phyloP scores from a whole-genome alignment of 2,329 filamentous ascomycete genomes.

The Fusarium chlamydosporum region DNA sequence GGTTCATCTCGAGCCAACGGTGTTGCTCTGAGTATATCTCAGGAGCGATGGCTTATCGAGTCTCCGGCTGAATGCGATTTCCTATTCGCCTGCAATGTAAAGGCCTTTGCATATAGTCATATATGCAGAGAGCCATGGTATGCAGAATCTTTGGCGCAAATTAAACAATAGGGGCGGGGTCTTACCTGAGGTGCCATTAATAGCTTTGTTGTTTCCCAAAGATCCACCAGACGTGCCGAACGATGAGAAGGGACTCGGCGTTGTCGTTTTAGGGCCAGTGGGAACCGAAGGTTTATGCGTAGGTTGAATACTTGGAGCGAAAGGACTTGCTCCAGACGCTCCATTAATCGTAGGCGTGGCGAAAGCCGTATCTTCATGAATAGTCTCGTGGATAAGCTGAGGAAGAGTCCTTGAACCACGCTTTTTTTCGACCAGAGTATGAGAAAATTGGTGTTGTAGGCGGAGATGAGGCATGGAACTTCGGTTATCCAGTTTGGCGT shows the following conservation, averaged over 20 bases:
- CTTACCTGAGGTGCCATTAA: constrained; percentile 48
- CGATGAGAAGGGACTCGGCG: constrained; percentile 34
- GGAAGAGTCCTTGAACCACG: constrained; percentile 66
- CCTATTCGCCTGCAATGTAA: constrained; percentile 42
- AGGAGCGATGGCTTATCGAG: constrained; percentile 46
- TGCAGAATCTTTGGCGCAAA: constrained; percentile 49
- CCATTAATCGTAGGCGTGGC: constrained; percentile 32
- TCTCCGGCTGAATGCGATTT: constrained; percentile 49
- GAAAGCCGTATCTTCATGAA: constrained; percentile 59
- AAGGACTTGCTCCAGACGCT: constrained; percentile 50
- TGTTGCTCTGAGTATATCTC: constrained; percentile 35
- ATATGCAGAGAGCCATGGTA: constrained; percentile 32
- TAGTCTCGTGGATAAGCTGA: constrained; percentile 68
- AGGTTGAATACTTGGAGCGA: constrained; percentile 44
- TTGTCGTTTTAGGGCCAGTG: constrained; percentile 23
- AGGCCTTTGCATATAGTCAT: constrained; percentile 23
- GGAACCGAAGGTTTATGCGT: constrained; percentile 16
- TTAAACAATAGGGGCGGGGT: constrained; percentile 37
- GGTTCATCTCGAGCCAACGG: constrained; percentile 48
- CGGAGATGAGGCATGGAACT: constrained; percentile 63
- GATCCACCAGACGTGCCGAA: constrained; percentile 18
- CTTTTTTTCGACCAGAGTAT: constrained; percentile 71
- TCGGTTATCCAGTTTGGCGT: constrained; percentile 62
- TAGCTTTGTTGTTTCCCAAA: constrained; percentile 21
- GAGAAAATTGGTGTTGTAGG: constrained; percentile 69